Percentiles rank a stretch among this genome's conserved stretches.
phyloP scores from a whole-genome alignment of 1,284 basidiomycete species.

The Trichosporon asahii region DNA sequence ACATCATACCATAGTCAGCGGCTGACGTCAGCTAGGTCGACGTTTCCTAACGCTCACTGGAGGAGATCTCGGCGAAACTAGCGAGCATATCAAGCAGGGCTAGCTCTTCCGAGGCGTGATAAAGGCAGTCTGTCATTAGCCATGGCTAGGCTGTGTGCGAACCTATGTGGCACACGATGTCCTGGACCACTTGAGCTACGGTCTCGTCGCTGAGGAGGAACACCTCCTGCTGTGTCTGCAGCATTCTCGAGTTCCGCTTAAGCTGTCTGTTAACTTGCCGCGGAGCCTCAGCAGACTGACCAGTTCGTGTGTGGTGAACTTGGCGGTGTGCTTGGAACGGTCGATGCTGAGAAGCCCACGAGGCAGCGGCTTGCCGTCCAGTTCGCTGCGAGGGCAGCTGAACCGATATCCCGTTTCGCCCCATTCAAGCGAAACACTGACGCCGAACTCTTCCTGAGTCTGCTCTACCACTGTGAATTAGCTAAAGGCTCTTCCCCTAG shows the following conservation, averaged over 20 bases:
- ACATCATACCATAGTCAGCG: not conserved
- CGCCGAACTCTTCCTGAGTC: slow-evolving; percentile 10
- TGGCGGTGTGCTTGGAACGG: slow-evolving; percentile 22
- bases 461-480: not conserved
- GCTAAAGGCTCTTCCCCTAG: not conserved
- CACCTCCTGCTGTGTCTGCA: slow-evolving; percentile 49
- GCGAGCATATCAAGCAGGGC: slow-evolving; percentile 75
- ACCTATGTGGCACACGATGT: slow-evolving; percentile 64
- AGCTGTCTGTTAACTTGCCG: slow-evolving; percentile 23
- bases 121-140: slow-evolving; percentile 59
- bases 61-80: slow-evolving; percentile 70
- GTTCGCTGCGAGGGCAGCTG: not conserved
- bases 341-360: slow-evolving; percentile 17
- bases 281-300: slow-evolving; percentile 51
- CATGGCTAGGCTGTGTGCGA: slow-evolving; percentile 3
- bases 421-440: slow-evolving; percentile 18
- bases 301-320: slow-evolving; percentile 75
- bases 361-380: slow-evolving; percentile 11
- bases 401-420: slow-evolving; percentile 17
- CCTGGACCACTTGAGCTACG: slow-evolving; percentile 65
- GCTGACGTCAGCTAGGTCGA: slow-evolving; percentile 9
- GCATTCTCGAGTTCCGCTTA: slow-evolving; percentile 35
- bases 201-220: slow-evolving; percentile 77
- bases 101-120: slow-evolving; percentile 79
- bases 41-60: slow-evolving; percentile 56